Conservation (phyloP, 805 yeast species). For the Schwanniomyces vanrijiae region DNA sequence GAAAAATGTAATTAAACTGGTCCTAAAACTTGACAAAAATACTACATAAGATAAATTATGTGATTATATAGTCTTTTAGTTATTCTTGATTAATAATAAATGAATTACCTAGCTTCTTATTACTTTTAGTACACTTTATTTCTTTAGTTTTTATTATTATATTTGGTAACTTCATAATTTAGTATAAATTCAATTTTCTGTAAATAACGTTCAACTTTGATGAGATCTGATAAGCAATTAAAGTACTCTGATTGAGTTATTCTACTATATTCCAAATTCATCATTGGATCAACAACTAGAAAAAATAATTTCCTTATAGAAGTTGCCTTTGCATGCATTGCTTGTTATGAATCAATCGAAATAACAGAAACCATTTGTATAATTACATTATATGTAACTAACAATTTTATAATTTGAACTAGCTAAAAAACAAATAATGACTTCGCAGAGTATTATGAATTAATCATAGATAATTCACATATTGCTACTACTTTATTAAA, state of each 20-base stretch:
- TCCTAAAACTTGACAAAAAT: constrained; percentile 25
- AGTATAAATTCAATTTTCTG: constrained; percentile 2
- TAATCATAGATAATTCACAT: too few species aligned
- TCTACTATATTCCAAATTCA: constrained; percentile 65
- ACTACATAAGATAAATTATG: constrained; percentile 16
- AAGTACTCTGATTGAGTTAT: constrained; percentile 62
- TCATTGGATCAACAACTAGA: constrained; percentile 67
- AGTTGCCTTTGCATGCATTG: constrained; percentile 41
- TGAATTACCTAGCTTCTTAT: constrained; percentile 15
- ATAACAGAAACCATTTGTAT: too few species aligned
- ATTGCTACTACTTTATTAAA: too few species aligned
- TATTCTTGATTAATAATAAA: constrained; percentile 19
- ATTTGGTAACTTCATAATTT: background rate
- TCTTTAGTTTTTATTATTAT: constrained; percentile 14
- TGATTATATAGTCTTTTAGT: constrained; percentile 22
- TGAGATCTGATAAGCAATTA: constrained; percentile 30
- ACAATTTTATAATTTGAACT: too few species aligned
- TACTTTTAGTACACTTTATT: constrained; percentile 21
- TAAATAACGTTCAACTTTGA: constrained; percentile 28
- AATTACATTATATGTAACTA: too few species aligned
- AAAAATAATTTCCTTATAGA: constrained; percentile 43
- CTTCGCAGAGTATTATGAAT: too few species aligned
- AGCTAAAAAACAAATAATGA: too few species aligned
- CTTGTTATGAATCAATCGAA: constrained; percentile 46
- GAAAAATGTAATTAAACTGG: constrained; percentile 12